phyloP scores from a whole-genome alignment of 345 rosid species.

The Populus simonii region DNA sequence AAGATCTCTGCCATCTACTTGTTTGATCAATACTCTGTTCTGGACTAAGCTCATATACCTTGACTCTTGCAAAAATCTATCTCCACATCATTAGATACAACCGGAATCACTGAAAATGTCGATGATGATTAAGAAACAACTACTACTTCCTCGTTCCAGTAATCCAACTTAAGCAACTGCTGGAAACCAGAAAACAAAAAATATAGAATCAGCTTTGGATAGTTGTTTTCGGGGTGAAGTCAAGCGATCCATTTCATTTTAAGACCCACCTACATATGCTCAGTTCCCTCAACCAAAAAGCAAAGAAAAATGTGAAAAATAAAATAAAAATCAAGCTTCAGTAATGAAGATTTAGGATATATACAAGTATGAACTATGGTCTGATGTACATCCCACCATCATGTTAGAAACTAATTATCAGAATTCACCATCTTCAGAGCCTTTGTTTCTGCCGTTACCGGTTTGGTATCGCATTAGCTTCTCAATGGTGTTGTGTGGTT shows the following conservation, averaged over 20 bases:
- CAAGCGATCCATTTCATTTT: too few relatives aligned
- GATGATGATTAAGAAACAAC: neutral
- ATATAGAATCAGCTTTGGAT: too few relatives aligned
- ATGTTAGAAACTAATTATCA: too few relatives aligned
- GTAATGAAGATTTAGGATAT: too few relatives aligned
- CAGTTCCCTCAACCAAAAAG: too few relatives aligned
- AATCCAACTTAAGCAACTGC: neutral
- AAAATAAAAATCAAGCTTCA: too few relatives aligned
- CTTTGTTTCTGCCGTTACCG: neutral
- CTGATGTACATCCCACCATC: too few relatives aligned
- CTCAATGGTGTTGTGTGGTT: neutral
- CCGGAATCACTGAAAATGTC: neutral
- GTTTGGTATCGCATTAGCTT: neutral
- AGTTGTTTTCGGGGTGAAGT: too few relatives aligned
- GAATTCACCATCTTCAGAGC: neutral
- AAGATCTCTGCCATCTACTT: neutral
- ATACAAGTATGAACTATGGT: too few relatives aligned
- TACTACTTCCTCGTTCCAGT: neutral
- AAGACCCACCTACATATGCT: too few relatives aligned
- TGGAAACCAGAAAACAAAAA: neutral
- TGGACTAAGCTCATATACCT: neutral
- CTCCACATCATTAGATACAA: neutral
- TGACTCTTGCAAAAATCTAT: neutral
- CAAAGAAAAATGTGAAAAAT: too few relatives aligned
- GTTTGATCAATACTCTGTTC: neutral